Base-by-base conservation (phyloP, 306 rosid genomes). In the Pterocarpus santalinus region DNA sequence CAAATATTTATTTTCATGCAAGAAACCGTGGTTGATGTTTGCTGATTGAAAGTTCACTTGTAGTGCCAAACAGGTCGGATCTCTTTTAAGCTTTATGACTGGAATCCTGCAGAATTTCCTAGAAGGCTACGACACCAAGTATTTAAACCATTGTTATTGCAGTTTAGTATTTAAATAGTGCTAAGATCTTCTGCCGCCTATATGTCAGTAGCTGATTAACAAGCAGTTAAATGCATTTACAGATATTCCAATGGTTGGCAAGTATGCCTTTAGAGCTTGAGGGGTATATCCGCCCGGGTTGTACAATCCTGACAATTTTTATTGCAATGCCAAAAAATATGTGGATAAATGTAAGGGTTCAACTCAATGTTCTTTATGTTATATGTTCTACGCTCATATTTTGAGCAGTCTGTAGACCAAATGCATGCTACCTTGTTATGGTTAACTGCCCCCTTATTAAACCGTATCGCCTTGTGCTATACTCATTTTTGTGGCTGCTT, bases 61-160 rank as follows among this genome's bases (percentile, higher is more conserved):
- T 85, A 96, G 99, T 96, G 99, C 79, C 97, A 96, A 34, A 93
- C 99, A 79, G 99, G 99, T 78, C 97, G 99, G 75, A 83, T 96
- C 80, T 96, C 99, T 32, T 96, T 96, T 85, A 96, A 96, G 91
- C 99, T 96, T 67, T 96, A 96, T 65, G 99, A 96, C 84, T 96
- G 99, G 99, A 96, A 96, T 83, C 99, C 99, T 32, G 99, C 99
- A 0, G 99, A 96, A 43, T 96, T 96, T 70, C 99, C 99, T 58
- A 92, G 99, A 90, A 84, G 98, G 88, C 99, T 96, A 49, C 94
- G 99, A 52, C 97, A 89, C 87, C 99, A 96, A 96, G 99, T 96
- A 96, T 70, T 89, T 90, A 79, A 88, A 89, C 82, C 88, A 81
- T 80, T 91, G 61, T 84, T 89, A 39, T 87, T 89, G 79, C 97